These are phyloP conservation scores for Wallemia hederae DNA, from an alignment of 1,284 basidiomycete species.

Conservation along the genomic window DNA sequence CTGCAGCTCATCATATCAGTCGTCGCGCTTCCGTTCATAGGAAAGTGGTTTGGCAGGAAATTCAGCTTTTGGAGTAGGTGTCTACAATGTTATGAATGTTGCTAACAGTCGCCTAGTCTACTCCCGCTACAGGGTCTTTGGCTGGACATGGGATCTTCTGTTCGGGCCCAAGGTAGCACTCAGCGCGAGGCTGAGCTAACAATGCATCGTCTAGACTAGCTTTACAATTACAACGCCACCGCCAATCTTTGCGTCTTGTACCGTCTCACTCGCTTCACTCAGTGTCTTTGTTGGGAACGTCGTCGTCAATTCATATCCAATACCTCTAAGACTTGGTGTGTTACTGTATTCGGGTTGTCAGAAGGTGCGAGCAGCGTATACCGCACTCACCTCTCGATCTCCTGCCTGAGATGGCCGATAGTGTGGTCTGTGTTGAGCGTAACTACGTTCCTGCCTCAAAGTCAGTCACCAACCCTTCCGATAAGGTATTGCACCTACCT, in stretches of 20 bases:
- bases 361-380: background rate
- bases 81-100: background rate
- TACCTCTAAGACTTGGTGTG: background rate
- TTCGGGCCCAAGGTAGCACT: background rate
- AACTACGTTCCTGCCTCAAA: background rate
- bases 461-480: background rate
- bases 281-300: background rate
- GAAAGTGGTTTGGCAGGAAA: background rate
- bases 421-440: background rate
- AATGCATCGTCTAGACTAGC: background rate
- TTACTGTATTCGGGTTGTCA: background rate
- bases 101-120: background rate
- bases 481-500: slow-evolving; percentile 22
- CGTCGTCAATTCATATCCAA: background rate
- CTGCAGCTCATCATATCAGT: background rate
- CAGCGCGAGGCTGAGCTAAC: background rate
- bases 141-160: background rate
- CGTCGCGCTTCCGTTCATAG: background rate
- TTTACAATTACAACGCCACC: background rate
- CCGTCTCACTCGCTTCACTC: background rate
- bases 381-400: background rate
- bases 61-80: background rate
- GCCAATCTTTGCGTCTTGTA: background rate
- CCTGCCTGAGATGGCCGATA: background rate
- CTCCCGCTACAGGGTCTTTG: background rate